Conservation (phyloP, 2,329 filamentous ascomycete species). For the Phialophora expanda region DNA sequence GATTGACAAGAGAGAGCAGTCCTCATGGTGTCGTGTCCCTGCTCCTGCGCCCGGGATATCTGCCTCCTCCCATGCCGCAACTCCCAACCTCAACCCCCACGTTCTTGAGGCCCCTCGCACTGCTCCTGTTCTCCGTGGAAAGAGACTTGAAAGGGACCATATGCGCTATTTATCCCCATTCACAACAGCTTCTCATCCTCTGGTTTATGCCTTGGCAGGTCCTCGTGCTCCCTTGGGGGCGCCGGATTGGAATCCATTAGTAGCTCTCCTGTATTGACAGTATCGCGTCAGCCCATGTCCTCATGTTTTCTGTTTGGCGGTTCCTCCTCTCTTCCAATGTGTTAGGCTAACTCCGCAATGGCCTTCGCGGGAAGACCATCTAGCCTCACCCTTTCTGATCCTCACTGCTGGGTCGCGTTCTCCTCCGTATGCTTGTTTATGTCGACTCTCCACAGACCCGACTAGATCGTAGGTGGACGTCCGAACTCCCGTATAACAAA, state of each 20-base stretch:
- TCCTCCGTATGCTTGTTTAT: not conserved
- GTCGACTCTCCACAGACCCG: not conserved
- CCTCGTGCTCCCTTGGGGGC: slow-evolving; percentile 80
- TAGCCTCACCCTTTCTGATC: not conserved
- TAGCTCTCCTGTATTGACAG: slow-evolving; percentile 68
- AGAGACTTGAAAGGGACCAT: not conserved
- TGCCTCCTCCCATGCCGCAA: not conserved
- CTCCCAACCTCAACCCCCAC: not conserved
- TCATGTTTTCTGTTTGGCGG: not conserved
- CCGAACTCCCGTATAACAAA: not conserved
- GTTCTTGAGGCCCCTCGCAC: not conserved
- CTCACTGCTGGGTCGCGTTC: not conserved
- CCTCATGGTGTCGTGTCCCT: not conserved
- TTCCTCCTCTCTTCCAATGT: not conserved
- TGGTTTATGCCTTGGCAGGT: slow-evolving; percentile 54
- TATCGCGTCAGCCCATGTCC: slow-evolving; percentile 1
- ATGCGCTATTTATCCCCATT: not conserved
- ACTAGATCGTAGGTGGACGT: not conserved
- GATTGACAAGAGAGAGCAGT: not conserved
- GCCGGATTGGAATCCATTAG: slow-evolving; percentile 96
- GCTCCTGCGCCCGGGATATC: not conserved
- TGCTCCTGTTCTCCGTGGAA: not conserved
- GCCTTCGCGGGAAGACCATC: not conserved
- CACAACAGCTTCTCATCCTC: slow-evolving; percentile 23
- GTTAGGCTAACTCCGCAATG: not conserved